Evolutionary conservation across 2,329 filamentous ascomycete species (phyloP).

Genomic region (Malbranchea cinnamomea): DNA sequence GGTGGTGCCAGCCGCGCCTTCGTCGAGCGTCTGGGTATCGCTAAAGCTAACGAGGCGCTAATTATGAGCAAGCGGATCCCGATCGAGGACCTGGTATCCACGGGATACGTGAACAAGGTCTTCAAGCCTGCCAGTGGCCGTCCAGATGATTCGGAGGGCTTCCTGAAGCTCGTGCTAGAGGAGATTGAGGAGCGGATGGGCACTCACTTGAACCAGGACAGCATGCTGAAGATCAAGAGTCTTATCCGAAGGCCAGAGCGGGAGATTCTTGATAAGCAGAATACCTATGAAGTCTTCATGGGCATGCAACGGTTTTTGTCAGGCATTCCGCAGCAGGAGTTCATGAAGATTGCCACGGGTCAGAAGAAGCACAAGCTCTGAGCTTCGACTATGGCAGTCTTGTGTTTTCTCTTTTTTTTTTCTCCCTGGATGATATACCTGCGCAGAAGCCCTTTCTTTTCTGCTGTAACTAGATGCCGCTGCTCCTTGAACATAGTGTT

Average conservation of each 20-base stretch:
- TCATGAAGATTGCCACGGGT: slow-evolving; percentile 66
- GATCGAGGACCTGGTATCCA: slow-evolving; percentile 55
- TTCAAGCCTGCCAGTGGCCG: slow-evolving; percentile 43
- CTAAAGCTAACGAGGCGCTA: slow-evolving; percentile 79
- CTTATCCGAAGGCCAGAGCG: slow-evolving; percentile 61
- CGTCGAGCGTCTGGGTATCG: slow-evolving; percentile 62
- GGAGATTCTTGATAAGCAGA: slow-evolving; percentile 60
- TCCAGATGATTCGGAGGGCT: slow-evolving; percentile 50
- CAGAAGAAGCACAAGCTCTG: slow-evolving; percentile 92
- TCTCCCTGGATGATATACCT: background rate
- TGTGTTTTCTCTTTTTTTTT: background rate
- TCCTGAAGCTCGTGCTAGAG: slow-evolving; percentile 53
- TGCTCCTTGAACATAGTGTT: too few species aligned
- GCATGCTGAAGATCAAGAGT: slow-evolving; percentile 69
- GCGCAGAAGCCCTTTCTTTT: too few species aligned
- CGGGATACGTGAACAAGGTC: slow-evolving; percentile 77
- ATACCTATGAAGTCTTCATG: slow-evolving; percentile 70
- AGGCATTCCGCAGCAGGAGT: slow-evolving; percentile 78
- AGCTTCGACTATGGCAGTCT: slow-evolving; percentile 4
- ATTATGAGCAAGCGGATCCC: slow-evolving; percentile 73
- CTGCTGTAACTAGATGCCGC: too few species aligned
- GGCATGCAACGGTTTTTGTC: slow-evolving; percentile 67
- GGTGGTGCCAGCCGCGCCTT: slow-evolving; percentile 68
- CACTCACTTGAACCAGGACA: slow-evolving; percentile 62
- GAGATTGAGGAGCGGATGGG: slow-evolving; percentile 76